Conservation (phyloP, 306 rosid species). For the Begonia loranthoides region DNA sequence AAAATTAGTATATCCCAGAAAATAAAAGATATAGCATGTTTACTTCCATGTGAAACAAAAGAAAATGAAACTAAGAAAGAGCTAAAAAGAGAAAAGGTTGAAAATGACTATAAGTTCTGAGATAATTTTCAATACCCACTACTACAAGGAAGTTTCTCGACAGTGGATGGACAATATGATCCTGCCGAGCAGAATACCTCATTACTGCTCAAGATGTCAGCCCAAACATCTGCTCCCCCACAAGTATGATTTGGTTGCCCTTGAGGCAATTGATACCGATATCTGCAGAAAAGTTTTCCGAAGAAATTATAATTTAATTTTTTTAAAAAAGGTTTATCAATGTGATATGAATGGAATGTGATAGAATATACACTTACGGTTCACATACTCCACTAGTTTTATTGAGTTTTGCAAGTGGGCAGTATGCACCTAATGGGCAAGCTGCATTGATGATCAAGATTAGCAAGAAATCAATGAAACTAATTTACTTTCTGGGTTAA, state of each 20-base stretch:
- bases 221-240: slow-evolving; percentile 96
- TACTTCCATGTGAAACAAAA: no score
- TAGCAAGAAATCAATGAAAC: neutral
- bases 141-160: slow-evolving; percentile 55
- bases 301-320: slow-evolving; percentile 44
- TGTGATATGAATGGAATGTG: neutral
- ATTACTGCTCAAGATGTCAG: slow-evolving; percentile 50
- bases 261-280: slow-evolving; percentile 81
- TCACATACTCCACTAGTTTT: slow-evolving; percentile 49
- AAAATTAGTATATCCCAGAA: no score
- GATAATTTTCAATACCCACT: slow-evolving; percentile 69
- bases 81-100: no score
- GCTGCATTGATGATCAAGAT: slow-evolving; percentile 33
- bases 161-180: slow-evolving; percentile 81
- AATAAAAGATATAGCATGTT: no score
- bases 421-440: slow-evolving; percentile 82
- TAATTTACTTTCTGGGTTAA: neutral
- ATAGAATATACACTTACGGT: slow-evolving; percentile 60
- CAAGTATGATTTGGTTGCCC: slow-evolving; percentile 63
- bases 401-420: slow-evolving; percentile 59
- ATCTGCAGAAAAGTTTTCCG: slow-evolving; percentile 65
- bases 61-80: no score
- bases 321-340: no score
- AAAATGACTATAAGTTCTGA: slow-evolving; percentile 10
- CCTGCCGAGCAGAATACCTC: slow-evolving; percentile 84